Conservation (phyloP, 2,329 filamentous ascomycete species). For the Sarocladium kiliense region DNA sequence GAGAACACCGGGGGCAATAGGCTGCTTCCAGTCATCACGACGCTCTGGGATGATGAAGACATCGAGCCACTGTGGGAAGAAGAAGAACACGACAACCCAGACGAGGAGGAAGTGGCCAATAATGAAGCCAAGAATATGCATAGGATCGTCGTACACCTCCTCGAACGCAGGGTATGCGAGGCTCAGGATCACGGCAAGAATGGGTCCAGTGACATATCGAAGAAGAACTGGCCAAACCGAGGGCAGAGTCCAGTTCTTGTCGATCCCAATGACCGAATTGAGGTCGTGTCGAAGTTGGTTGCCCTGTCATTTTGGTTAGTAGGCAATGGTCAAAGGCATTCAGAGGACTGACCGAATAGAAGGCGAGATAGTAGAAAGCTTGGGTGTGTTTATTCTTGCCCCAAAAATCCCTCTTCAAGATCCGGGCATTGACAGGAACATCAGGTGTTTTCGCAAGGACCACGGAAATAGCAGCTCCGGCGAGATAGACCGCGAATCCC, state of each 20-base stretch:
- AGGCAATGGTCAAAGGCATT: not conserved
- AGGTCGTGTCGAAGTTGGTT: constrained; percentile 48
- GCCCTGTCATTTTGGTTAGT: constrained; percentile 28
- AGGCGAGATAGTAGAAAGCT: constrained; percentile 44
- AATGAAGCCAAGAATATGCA: constrained; percentile 36
- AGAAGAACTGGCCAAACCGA: constrained; percentile 38
- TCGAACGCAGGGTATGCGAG: constrained; percentile 39
- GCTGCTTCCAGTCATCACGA: not conserved
- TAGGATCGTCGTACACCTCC: constrained; percentile 27
- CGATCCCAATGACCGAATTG: constrained; percentile 39
- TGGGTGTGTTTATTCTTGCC: constrained; percentile 26
- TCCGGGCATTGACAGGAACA: not conserved
- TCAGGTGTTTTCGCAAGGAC: constrained; percentile 31
- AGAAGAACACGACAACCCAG: constrained; percentile 34
- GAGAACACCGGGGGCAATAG: not conserved
- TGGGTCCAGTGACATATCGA: constrained; percentile 38
- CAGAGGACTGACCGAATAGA: constrained; percentile 44
- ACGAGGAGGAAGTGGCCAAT: constrained; percentile 34
- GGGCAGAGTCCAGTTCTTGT: constrained; percentile 48
- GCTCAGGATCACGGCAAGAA: constrained; percentile 39
- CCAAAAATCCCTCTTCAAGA: constrained; percentile 26
- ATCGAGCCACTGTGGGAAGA: constrained; percentile 42
- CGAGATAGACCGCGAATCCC: constrained; percentile 40
- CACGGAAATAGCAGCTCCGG: constrained; percentile 26
- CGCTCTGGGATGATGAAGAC: constrained; percentile 33